Base-by-base conservation (phyloP, 1,284 basidiomycete genomes). In the Cryptococcus sp. region DNA sequence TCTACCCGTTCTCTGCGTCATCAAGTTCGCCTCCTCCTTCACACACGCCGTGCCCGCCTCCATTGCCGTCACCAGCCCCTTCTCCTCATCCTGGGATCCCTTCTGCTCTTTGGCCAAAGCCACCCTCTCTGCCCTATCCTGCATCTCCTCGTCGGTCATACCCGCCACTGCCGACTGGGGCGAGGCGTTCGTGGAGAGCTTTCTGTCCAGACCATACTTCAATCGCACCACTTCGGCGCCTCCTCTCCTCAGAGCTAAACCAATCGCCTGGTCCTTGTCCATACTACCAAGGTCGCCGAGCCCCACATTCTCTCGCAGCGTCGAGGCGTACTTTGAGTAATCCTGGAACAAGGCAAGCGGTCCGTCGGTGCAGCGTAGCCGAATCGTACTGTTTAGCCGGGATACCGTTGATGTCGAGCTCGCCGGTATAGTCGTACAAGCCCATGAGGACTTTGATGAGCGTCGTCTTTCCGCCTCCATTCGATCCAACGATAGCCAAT, bases 311-410 rank as follows among this genome's bases (percentile, higher is more conserved):
- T 86, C 83, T 53, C 80, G 77, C 18, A 87, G 76, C 0, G 84
- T 80, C 11, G 83, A 78, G 61, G 80, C 82, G 66, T 85, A 87
- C 65, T 83, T 83, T 26, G 82, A 82, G 69, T 87, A 89, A 39
- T 82, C 82, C 66, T 91, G 87, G 67, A 90, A 86, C n/a, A 18
- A 89, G 82, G n/a, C 82, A 82, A 9, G 83, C 82, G 25, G 82
- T 73, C 65, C 83, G 84, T 34, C 74, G 73, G 66, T 90, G 87
- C 55, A 85, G 81, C 43, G 86, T 84, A 11, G 69, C 68, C 22
- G 86, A 82, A 47, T 79, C 74, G 61, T 82, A 79, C 34, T 75
- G 76, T 32, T 82, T 79, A 39, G 86, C 77, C 62, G 84, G 81
- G 40, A 78, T 70, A 51, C 76, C 83, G 63, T 90, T 89, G 59